Evolutionary conservation across 2,329 filamentous ascomycete genomes (phyloP), one percentile per base, ranked within the genome.

Genomic region (Arthrobotrys iridis): DNA sequence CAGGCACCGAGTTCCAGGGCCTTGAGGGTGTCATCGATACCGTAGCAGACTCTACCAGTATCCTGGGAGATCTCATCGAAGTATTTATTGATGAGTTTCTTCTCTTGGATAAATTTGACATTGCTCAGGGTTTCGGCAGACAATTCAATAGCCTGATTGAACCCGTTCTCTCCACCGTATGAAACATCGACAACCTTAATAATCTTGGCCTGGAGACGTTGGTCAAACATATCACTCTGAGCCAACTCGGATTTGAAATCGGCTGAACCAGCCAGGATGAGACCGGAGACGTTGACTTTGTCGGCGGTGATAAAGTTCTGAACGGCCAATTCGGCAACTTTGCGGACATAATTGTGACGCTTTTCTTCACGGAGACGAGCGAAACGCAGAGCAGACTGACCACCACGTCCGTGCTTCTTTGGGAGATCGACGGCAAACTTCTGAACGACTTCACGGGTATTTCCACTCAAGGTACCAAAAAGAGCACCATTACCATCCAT

Each of bases 171-270:
- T 79, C 95, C 95, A 83, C 95, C 95, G 81, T 99, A 99, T 11
- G 94, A 98, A 46, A 99, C 96, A 83, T 99, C 95, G 35, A 99
- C 96, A 46, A 99, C 92, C 85, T 99, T 99, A 88, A 99, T 98
- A 81, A 99, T 95, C 87, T 99, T 99, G 82, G 89, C 85, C 80
- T 92, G 89, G 66, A 99, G 87, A 83, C 95, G 93, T 81, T 90
- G 87, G 83, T 99, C 95, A 83, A 99, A 99, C 87, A 99, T 87
- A 83, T 99, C 95, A 75, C 95, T 98, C 81, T 92, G 92, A 84
- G 98, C 98, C 63, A 99, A 87, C 82, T 99, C 95, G 84, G 96
- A 98, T 87, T 99, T 99, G 90, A 99, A 99, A 84, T 99, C 95
- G 81, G 95, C 95, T 33, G 93, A 97, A 86, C 95, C 95, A 78